These are phyloP conservation scores for Lignosus rhinocerotis DNA, from an alignment of 1,284 basidiomycete genomes.

Conservation along the genomic window DNA sequence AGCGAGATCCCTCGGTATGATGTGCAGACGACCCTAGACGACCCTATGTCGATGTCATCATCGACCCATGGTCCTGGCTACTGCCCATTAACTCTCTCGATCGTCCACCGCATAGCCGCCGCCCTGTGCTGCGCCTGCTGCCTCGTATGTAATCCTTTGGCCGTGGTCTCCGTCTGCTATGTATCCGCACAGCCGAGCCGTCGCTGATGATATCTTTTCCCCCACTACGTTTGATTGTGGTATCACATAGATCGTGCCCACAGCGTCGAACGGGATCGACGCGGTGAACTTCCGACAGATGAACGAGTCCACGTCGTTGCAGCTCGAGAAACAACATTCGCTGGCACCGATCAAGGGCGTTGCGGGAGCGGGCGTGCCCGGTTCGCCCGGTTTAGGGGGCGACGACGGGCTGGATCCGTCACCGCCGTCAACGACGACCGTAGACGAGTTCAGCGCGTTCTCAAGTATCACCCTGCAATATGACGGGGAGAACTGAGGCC, in stretches of 20 bases:
- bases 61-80: slow-evolving; percentile 13
- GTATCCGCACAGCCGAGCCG: slow-evolving; percentile 6
- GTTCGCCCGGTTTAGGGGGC: slow-evolving; percentile 46
- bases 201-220: slow-evolving; percentile 11
- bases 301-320: slow-evolving; percentile 87
- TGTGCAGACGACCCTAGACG: slow-evolving; percentile 2
- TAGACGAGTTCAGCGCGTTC: slow-evolving; percentile 79
- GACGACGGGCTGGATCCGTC: slow-evolving; percentile 51
- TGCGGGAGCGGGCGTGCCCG: slow-evolving; percentile 37
- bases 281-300: slow-evolving; percentile 90
- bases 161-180: not conserved
- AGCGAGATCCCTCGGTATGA: slow-evolving; percentile 15
- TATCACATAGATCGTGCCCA: slow-evolving; percentile 72
- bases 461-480: slow-evolving; percentile 87
- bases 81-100: slow-evolving; percentile 8
- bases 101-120: slow-evolving; percentile 8
- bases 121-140: not conserved
- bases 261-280: slow-evolving; percentile 80
- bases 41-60: slow-evolving; percentile 15
- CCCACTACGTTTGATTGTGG: slow-evolving; percentile 1
- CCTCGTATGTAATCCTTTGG: not conserved
- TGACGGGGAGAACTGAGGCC: slow-evolving; percentile 58
- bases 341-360: slow-evolving; percentile 36
- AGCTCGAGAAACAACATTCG: slow-evolving; percentile 66
- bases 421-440: slow-evolving; percentile 36